phyloP scores from a whole-genome alignment of 345 rosid genomes.

The rapeseed (Brassica napus) region Da-Ae NC_063446.1:57178501-57179000 shows the following conservation, averaged over 20 bases:
- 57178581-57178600: slow-evolving; percentile 79
- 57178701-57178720: slow-evolving; percentile 78
- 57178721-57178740: slow-evolving; percentile 82
- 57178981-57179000: slow-evolving; percentile 41
- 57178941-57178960: slow-evolving; percentile 58
- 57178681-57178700: slow-evolving; percentile 25
- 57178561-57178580: slow-evolving; percentile 59
- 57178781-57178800: slow-evolving; percentile 64
- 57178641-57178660: slow-evolving; percentile 5
- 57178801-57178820: slow-evolving; percentile 60
- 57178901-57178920: slow-evolving; percentile 78
- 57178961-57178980: slow-evolving; percentile 70
- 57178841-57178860: neutral
- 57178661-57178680: slow-evolving; percentile 6
- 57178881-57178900: slow-evolving; percentile 15
- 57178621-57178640: slow-evolving; percentile 30
- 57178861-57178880: neutral
- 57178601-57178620: slow-evolving; percentile 71
- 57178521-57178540: slow-evolving; percentile 44
- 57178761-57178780: slow-evolving; percentile 64
- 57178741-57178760: slow-evolving; percentile 50
- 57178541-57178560: slow-evolving; percentile 36
- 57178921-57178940: slow-evolving; percentile 71
- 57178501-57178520: slow-evolving; percentile 59
- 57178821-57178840: slow-evolving; percentile 4